A percentile compares a stretch with the other conserved stretches of the same genome.
phyloP scores from a whole-genome alignment of 129 eudicot genomes.

The Arctium lappa region DNA sequence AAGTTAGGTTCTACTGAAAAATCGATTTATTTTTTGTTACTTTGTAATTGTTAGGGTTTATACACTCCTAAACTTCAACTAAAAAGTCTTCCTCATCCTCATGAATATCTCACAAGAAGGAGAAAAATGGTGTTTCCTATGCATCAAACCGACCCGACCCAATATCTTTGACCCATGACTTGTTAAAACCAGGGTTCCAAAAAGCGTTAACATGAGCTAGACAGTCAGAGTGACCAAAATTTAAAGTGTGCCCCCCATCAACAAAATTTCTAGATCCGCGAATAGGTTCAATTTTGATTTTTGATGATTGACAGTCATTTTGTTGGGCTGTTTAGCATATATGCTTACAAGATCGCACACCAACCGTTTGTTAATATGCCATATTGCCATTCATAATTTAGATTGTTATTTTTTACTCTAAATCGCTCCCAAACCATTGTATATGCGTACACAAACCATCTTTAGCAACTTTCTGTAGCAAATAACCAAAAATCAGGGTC shows the following conservation, averaged over 20 bases:
- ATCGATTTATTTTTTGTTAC: not conserved
- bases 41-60: not conserved
- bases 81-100: no score
- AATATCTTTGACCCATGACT: no score
- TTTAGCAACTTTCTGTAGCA: not conserved
- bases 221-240: no score
- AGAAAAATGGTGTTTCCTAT: no score
- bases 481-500: not conserved
- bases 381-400: not conserved
- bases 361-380: conserved; percentile 4
- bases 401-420: not conserved
- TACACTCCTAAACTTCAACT: no score
- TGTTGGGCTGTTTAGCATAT: not conserved
- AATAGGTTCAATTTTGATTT: not conserved
- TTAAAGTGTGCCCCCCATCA: not conserved
- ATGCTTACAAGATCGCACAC: not conserved
- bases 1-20: not conserved
- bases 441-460: not conserved
- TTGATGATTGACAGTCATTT: not conserved
- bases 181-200: not conserved
- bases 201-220: not conserved
- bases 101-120: no score
- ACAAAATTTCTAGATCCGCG: not conserved
- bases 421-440: not conserved
- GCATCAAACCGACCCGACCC: no score